These are phyloP conservation scores for Quillaja saponaria DNA, from an alignment of 306 rosid genomes.

Conservation along the genomic window DNA sequence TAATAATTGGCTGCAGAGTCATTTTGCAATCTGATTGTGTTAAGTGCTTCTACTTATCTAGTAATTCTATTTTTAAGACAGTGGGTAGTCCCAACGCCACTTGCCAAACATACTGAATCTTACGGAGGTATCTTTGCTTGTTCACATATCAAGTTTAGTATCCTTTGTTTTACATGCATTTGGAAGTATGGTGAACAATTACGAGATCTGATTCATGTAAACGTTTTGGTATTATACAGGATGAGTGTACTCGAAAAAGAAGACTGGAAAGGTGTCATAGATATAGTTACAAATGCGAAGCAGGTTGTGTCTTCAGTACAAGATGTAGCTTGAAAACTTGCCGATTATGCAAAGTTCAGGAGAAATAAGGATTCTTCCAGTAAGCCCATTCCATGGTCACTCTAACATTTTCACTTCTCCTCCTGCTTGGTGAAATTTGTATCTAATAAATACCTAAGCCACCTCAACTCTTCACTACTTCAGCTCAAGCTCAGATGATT, in stretches of 20 bases:
- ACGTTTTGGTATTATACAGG: slow-evolving; percentile 44
- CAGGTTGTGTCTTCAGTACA: slow-evolving; percentile 79
- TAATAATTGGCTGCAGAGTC: no score
- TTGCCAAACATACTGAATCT: no score
- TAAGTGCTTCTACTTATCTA: no score
- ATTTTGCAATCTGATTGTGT: no score
- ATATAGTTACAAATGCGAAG: slow-evolving; percentile 86
- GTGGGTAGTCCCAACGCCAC: no score
- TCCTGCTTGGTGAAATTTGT: slow-evolving; percentile 17
- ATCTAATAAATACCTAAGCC: background rate
- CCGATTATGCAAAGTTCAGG: slow-evolving; percentile 72
- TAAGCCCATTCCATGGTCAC: slow-evolving; percentile 33
- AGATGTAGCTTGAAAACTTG: slow-evolving; percentile 80
- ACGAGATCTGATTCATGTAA: slow-evolving; percentile 25
- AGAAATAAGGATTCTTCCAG: slow-evolving; percentile 48
- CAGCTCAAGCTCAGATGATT: background rate
- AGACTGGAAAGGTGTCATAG: slow-evolving; percentile 75
- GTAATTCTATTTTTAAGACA: no score
- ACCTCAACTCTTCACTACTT: background rate
- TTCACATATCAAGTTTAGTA: background rate
- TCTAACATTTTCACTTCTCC: background rate
- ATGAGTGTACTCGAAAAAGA: slow-evolving; percentile 73
- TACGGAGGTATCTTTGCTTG: no score
- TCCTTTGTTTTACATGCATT: slow-evolving; percentile 14
- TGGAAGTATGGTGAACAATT: slow-evolving; percentile 24